A percentile compares a stretch with the other conserved stretches of the same genome.
These are phyloP conservation scores for Russula griseocarnosa DNA, from an alignment of 768 basidiomycete species.

Conservation along the genomic window DNA sequence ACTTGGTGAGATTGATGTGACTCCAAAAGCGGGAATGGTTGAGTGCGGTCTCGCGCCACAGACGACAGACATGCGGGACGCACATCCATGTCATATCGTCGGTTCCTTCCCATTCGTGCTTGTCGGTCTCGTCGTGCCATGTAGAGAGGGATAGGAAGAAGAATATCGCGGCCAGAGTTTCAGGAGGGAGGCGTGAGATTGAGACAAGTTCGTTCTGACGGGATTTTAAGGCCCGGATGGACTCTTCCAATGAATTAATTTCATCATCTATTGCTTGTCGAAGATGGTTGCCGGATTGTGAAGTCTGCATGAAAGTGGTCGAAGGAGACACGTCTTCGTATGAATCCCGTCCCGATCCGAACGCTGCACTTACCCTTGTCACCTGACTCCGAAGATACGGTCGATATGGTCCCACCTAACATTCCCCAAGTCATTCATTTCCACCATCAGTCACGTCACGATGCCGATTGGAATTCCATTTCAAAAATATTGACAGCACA, in stretches of 20 bases:
- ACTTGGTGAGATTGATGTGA: slow-evolving; percentile 10
- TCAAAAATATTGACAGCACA: too few species aligned
- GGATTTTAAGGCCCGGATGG: neutral
- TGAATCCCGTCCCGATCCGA: too few species aligned
- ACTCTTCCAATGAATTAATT: slow-evolving; percentile 7
- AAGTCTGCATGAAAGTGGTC: neutral
- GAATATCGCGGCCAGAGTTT: slow-evolving; percentile 13
- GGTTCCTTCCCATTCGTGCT: neutral
- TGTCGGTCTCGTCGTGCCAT: too few species aligned
- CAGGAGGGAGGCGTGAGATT: slow-evolving; percentile 13
- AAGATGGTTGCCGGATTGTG: neutral
- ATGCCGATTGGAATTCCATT: too few species aligned
- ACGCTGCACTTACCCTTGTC: too few species aligned
- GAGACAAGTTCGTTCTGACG: slow-evolving; percentile 17
- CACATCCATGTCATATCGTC: neutral
- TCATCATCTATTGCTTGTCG: slow-evolving; percentile 17
- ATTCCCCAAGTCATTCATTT: too few species aligned
- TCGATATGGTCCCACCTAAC: too few species aligned
- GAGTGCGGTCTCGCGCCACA: slow-evolving; percentile 25
- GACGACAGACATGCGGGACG: slow-evolving; percentile 19
- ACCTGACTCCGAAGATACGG: too few species aligned
- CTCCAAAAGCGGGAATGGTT: slow-evolving; percentile 15
- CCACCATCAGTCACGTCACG: too few species aligned
- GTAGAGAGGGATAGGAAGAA: neutral
- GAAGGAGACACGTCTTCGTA: too few species aligned